Evolutionary conservation across 2,329 filamentous ascomycete genomes (phyloP), one percentile per base, ranked within the genome.

Genomic region (Tolypocladium tundrense): DNA sequence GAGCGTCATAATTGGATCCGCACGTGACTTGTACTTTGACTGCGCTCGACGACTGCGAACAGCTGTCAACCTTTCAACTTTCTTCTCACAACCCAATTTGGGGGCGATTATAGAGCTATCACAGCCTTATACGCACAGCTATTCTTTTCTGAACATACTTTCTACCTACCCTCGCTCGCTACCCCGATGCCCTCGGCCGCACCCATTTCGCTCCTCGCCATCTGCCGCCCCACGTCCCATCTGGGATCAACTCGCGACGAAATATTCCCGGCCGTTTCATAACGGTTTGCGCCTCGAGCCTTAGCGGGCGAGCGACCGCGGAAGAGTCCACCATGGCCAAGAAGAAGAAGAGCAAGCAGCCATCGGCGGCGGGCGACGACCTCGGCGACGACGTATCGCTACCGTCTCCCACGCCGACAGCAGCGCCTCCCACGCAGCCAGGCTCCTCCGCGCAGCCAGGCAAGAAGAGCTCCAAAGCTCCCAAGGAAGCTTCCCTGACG

Each of bases 291-390:
- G 31, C 35, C 21, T 54, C 24, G 37, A n/a, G 35, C 21, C n/a
- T 9, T 8, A 3, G 21, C 35, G 37, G 19, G 4, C 16, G 35
- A 27, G 52, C n/a, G 35, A n/a, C 6, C 13, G 35, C 35, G 21
- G 37, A 37, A 31, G 13, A 5, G n/a, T 56, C 19, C 55, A 58
- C 13, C 56, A 81, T 81, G 78, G 72, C 71, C 54, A 81, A 72
- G 66, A 77, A 78, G 66, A 79, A 75, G 67, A 74, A 48, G 37
- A 4, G 69, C 62, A 79, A 77, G 67, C 73, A 72, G 65, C 60
- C 70, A 39, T 83, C 55, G 84, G 85, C 61, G 19, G 21, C 21
- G 1, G 50, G 11, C 19, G 40, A 54, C n/a, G 51, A 31, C 11
- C 24, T 24, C 21, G 1, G 13, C 31, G 27, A 31, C 27, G 55